Evolutionary conservation across 169 alveolate species (phyloP), one percentile per base, ranked within the genome.

Genomic region (Plasmodium relictum): DNA sequence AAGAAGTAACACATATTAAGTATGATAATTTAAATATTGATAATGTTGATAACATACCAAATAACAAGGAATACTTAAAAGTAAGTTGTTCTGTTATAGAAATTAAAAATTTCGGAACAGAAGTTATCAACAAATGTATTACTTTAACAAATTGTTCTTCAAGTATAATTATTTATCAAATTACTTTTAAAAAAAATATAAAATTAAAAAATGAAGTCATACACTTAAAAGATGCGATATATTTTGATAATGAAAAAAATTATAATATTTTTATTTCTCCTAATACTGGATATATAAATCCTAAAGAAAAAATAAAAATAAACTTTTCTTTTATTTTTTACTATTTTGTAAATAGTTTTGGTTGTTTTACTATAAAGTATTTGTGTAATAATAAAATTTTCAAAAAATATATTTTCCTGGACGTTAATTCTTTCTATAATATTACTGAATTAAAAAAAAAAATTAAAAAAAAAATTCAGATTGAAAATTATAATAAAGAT

Each of bases 311-410:
- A 45, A 7, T 18, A 54, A 41, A 44, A 39, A 68, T 83, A 37
- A 54, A 59, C 0, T 52, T 83, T n/a, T 66, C 72, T n/a, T 83
- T 83, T 39, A 37, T 68, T 14, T 83, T 83, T 39, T 0, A 52
- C 7, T 83, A 18, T 45, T 66, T 83, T n/a, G 83, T 69, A 6
- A 68, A 83, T 68, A n/a, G 73, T 14, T 68, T 83, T 68, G 91
- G 91, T 7, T 56, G 62, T 3, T 6, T 83, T 12, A 68, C 71
- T 16, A 68, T 83, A 3, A 66, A 71, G 45, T 83, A 66, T 44
- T 61, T 68, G 20, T 83, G 62, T 68, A 6, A 41, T 3, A 18
- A 68, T n/a, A 12, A 50, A 31, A 24, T 83, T 3, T 83, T 37
- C 20, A 42, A 68, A 48, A 58, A 59, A 20, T 9, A 54, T 44